A percentile compares a stretch with the other conserved stretches of the same genome.
phyloP scores from a whole-genome alignment of 2,329 filamentous ascomycete species.

The Calonectria hawksworthii region DNA sequence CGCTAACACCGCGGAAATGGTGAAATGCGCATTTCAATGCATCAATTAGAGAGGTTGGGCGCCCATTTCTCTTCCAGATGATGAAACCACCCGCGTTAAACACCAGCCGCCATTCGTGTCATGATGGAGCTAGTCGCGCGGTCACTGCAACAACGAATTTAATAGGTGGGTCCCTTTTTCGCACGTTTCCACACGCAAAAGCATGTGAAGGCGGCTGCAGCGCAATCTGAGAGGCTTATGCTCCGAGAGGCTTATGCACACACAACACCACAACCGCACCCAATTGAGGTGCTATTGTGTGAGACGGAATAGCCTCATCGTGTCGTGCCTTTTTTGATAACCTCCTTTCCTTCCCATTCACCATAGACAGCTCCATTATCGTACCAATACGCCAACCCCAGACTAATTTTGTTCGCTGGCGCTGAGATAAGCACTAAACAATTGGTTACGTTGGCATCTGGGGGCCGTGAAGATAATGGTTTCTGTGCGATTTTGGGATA shows the following conservation, averaged over 20 bases:
- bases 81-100: neutral
- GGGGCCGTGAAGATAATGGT: neutral
- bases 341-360: neutral
- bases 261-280: neutral
- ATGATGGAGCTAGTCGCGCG: neutral
- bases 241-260: neutral
- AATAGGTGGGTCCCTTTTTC: neutral
- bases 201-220: constrained; percentile 1
- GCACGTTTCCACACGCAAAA: neutral
- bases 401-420: neutral
- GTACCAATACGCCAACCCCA: neutral
- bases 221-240: neutral
- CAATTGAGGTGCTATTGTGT: neutral
- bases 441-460: neutral
- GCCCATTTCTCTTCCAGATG: neutral
- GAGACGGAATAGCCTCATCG: neutral
- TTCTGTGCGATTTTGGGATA: neutral
- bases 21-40: neutral
- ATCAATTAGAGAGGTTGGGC: neutral
- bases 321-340: too few species aligned
- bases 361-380: neutral
- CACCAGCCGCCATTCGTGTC: neutral
- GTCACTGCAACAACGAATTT: neutral
- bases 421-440: constrained; percentile 6
- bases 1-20: neutral